Evolutionary conservation across 345 rosid species (phyloP).

Genomic region (Gossypium ekmanianum): DNA sequence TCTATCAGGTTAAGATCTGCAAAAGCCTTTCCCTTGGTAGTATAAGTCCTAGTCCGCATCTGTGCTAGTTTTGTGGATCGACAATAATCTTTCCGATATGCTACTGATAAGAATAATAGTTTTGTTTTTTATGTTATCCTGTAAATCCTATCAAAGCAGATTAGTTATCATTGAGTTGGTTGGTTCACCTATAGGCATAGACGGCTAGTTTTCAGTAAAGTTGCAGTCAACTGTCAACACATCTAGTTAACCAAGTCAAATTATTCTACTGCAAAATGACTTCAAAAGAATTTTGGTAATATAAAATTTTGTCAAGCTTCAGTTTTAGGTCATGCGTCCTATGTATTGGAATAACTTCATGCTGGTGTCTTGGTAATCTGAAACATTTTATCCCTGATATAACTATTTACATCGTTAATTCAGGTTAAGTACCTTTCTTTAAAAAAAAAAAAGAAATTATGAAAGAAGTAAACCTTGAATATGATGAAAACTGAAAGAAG

Average conservation of each 20-base stretch:
- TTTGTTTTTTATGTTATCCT: background rate
- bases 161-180: background rate
- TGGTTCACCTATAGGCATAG: background rate
- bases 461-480: background rate
- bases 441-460: background rate
- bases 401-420: background rate
- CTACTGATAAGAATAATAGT: constrained; percentile 8
- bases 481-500: background rate
- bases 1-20: constrained; percentile 50
- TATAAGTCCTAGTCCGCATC: background rate
- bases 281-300: background rate
- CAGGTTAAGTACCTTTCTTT: background rate
- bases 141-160: background rate
- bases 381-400: background rate
- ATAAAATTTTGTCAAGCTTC: background rate
- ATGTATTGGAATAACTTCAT: background rate
- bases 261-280: background rate
- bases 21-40: background rate
- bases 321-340: background rate
- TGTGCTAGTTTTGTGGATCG: background rate
- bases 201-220: background rate
- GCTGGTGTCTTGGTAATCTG: background rate
- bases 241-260: background rate
- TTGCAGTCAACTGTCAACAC: background rate
- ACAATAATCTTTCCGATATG: background rate